phyloP scores from a whole-genome alignment of 352 stramenopile species.

The Pythium diclinum region DNA sequence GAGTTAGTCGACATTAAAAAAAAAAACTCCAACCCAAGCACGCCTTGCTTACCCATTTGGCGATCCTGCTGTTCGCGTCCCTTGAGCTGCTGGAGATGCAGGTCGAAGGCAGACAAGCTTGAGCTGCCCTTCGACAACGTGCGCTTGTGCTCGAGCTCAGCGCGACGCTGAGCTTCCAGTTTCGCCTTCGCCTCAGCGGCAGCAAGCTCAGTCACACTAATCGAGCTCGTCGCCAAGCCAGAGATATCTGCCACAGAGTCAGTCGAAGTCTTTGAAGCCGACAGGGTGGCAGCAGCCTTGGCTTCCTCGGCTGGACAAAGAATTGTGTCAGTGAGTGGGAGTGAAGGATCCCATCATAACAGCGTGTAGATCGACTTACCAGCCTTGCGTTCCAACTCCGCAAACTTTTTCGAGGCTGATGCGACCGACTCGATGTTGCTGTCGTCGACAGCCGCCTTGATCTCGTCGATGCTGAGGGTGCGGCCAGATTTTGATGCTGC shows the following conservation, averaged over 20 bases:
- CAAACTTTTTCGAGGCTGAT: constrained; percentile 58
- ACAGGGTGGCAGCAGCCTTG: background rate
- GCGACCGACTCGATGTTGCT: constrained; percentile 43
- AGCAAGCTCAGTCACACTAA: constrained; percentile 9
- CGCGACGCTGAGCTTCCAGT: constrained; percentile 17
- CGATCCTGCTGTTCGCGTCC: constrained; percentile 19
- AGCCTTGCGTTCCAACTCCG: constrained; percentile 60
- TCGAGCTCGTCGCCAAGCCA: background rate
- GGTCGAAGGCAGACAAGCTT: constrained; percentile 17
- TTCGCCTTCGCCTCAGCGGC: constrained; percentile 13
- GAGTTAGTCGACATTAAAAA: background rate
- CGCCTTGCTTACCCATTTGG: constrained; percentile 16
- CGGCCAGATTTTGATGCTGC: constrained; percentile 2
- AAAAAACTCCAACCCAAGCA: background rate
- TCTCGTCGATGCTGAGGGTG: constrained; percentile 45
- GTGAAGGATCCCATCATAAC: background rate
- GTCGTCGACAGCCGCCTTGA: constrained; percentile 54
- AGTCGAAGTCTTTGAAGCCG: background rate
- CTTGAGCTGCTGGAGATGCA: constrained; percentile 20
- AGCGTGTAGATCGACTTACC: constrained; percentile 23
- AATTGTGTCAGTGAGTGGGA: background rate
- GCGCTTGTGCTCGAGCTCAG: constrained; percentile 15
- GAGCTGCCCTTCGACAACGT: constrained; percentile 21
- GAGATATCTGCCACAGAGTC: background rate
- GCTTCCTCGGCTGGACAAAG: constrained; percentile 10